Conservation (phyloP, 2,329 filamentous ascomycete species). For the Aspergillus fumigatiaffinis region DNA sequence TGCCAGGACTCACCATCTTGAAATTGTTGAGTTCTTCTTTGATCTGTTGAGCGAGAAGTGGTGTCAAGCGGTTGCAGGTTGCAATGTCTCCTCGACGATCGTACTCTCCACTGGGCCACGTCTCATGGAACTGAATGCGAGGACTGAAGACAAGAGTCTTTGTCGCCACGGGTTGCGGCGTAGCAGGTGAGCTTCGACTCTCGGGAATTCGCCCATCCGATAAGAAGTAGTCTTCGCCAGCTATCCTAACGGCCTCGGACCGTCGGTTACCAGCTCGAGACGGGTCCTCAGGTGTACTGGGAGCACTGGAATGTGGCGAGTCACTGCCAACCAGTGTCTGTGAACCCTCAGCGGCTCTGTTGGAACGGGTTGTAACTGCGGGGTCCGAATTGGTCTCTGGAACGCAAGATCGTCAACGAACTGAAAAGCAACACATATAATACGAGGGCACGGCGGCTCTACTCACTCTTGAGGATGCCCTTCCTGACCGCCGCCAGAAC, state of each 20-base stretch:
- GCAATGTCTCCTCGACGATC: conserved; percentile 94
- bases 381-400: conserved; percentile 52
- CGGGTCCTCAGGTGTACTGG: conserved; percentile 81
- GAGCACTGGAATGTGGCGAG: conserved; percentile 78
- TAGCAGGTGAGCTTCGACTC: conserved; percentile 74
- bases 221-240: conserved; percentile 87
- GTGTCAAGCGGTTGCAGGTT: conserved; percentile 95
- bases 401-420: conserved; percentile 4
- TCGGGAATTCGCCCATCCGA: conserved; percentile 68
- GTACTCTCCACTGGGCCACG: conserved; percentile 93
- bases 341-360: conserved; percentile 58
- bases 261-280: conserved; percentile 58
- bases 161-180: conserved; percentile 54
- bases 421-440: not conserved
- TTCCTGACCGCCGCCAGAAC: conserved; percentile 89
- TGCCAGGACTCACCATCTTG: conserved; percentile 76
- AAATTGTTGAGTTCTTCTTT: conserved; percentile 99
- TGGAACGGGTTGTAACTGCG: conserved; percentile 65
- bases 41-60: conserved; percentile 96
- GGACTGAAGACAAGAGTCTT: conserved; percentile 75
- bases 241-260: conserved; percentile 67
- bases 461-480: conserved; percentile 87
- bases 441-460: not conserved
- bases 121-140: conserved; percentile 90
- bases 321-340: conserved; percentile 64